A percentile compares a stretch with the other conserved stretches of the same genome.
Evolutionary conservation across 345 rosid species (phyloP).

Genomic region (Syzygium jambos): DNA sequence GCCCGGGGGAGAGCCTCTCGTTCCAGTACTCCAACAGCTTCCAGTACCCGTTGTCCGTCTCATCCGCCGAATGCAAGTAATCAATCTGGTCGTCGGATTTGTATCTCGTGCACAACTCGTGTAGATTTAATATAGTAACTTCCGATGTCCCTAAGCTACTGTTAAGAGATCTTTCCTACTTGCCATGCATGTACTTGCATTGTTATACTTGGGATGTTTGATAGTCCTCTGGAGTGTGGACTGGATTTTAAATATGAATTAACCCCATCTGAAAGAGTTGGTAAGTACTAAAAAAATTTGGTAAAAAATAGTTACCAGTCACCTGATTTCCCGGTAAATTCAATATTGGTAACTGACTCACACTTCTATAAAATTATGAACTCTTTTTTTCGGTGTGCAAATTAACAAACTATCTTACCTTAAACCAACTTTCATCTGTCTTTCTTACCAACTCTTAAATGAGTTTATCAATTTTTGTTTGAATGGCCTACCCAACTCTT

Average conservation of each 20-base stretch:
- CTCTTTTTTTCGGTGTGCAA: neutral
- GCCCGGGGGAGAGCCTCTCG: slow-evolving; percentile 52
- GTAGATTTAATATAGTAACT: neutral
- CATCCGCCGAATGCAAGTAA: slow-evolving; percentile 41
- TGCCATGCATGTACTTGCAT: neutral
- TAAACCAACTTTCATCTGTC: neutral
- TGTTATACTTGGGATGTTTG: neutral
- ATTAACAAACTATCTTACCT: neutral
- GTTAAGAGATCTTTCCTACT: neutral
- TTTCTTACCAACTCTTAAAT: neutral
- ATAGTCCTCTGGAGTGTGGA: neutral
- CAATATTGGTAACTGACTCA: neutral
- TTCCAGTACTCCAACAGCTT: slow-evolving; percentile 58
- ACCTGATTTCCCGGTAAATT: neutral
- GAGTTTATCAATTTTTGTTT: neutral
- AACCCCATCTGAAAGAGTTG: neutral
- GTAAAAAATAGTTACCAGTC: neutral
- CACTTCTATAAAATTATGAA: neutral
- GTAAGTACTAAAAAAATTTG: neutral
- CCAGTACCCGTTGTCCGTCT: slow-evolving; percentile 51
- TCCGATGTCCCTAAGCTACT: neutral
- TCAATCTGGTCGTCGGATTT: neutral
- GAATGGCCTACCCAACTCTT: neutral
- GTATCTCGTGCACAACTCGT: neutral
- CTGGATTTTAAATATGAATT: neutral